A percentile compares a stretch with the other conserved stretches of the same genome.
phyloP scores from a whole-genome alignment of 805 yeast species.

The Millerozyma miso region DNA sequence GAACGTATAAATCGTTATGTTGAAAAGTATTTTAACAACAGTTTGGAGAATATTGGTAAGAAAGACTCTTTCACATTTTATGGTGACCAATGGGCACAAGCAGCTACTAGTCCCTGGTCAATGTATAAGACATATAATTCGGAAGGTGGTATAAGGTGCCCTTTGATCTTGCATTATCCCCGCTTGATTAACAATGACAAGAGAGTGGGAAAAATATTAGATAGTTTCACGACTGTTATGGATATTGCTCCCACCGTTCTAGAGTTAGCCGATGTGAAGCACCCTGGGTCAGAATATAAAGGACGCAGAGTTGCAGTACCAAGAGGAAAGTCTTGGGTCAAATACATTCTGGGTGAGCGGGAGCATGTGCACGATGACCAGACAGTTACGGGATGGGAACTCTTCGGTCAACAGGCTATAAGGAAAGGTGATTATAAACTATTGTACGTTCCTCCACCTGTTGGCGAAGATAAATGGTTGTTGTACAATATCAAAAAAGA shows the following conservation, averaged over 20 bases:
- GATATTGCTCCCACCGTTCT: slow-evolving; percentile 55
- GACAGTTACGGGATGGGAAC: slow-evolving; percentile 52
- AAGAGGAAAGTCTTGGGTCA: slow-evolving; percentile 45
- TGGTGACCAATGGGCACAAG: slow-evolving; percentile 59
- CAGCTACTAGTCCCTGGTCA: slow-evolving; percentile 53
- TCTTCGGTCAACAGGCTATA: slow-evolving; percentile 54
- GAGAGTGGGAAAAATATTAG: slow-evolving; percentile 24
- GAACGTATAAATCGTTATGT: slow-evolving; percentile 22
- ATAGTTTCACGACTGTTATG: slow-evolving; percentile 52
- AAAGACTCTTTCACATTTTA: slow-evolving; percentile 47
- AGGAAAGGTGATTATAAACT: slow-evolving; percentile 49
- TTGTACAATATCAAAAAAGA: slow-evolving; percentile 39
- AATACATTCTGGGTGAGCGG: slow-evolving; percentile 26
- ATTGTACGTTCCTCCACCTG: slow-evolving; percentile 44
- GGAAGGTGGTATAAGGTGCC: slow-evolving; percentile 60
- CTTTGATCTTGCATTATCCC: slow-evolving; percentile 47
- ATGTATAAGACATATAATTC: slow-evolving; percentile 56
- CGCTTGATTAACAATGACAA: slow-evolving; percentile 15
- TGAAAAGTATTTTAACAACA: slow-evolving; percentile 37
- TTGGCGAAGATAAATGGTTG: slow-evolving; percentile 49
- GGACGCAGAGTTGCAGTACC: slow-evolving; percentile 43
- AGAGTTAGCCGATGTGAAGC: slow-evolving; percentile 43
- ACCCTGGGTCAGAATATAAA: slow-evolving; percentile 38
- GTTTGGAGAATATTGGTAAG: slow-evolving; percentile 45
- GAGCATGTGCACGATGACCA: slow-evolving; percentile 36